Percentiles rank a stretch among this genome's conserved stretches.
Evolutionary conservation across 768 basidiomycete species (phyloP).

Genomic region (Leccinum subgranulosum): DNA sequence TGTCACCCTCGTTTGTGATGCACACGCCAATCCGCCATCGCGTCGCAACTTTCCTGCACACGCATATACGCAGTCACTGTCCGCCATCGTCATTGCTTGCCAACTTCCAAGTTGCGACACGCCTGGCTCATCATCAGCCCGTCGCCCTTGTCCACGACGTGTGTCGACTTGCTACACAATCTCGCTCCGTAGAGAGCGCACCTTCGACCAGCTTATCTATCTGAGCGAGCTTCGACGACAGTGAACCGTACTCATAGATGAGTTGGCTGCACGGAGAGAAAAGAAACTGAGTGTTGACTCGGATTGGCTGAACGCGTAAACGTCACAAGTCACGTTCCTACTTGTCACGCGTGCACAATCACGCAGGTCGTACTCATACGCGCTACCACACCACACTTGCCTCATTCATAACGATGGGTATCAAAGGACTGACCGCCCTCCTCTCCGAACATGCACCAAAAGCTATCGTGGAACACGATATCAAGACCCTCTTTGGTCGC

Average conservation of each 20-base stretch:
- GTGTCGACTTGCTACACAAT: too few species aligned
- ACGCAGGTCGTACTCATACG: conserved; percentile 1
- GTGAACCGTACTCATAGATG: too few species aligned
- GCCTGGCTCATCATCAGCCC: too few species aligned
- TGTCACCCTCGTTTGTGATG: too few species aligned
- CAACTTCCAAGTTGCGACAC: too few species aligned
- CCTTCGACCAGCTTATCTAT: not conserved
- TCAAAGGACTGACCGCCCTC: conserved; percentile 91
- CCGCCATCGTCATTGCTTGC: too few species aligned
- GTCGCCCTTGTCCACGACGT: too few species aligned
- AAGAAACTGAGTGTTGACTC: not conserved
- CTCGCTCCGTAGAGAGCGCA: too few species aligned
- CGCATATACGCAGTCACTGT: too few species aligned
- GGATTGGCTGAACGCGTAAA: conserved; percentile 7
- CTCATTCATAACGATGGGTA: conserved; percentile 59
- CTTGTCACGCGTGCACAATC: conserved; percentile 15
- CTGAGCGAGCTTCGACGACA: not conserved
- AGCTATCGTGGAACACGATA: conserved; percentile 86
- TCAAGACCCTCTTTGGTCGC: conserved; percentile 95
- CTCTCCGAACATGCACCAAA: conserved; percentile 88
- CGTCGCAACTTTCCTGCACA: too few species aligned
- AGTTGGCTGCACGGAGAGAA: too few species aligned
- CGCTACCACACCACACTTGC: not conserved
- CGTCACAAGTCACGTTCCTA: conserved; percentile 12
- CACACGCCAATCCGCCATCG: too few species aligned